Evolutionary conservation across 768 basidiomycete genomes (phyloP).

Genomic region (Fomitopsis pulvina): DNA sequence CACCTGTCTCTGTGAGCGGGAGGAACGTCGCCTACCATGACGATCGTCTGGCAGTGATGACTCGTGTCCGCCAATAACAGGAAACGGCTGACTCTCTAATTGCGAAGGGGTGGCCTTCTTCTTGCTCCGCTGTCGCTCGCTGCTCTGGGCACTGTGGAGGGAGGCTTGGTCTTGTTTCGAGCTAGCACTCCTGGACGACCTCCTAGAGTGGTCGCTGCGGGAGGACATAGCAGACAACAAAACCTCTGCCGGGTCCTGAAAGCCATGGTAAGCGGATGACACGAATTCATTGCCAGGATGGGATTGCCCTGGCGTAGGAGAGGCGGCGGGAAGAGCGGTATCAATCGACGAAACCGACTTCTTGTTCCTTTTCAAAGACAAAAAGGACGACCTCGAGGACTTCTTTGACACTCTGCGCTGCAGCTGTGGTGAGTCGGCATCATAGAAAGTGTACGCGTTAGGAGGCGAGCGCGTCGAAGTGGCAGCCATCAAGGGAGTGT

Average conservation of each 20-base stretch:
- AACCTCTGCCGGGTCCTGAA: slow-evolving; percentile 14
- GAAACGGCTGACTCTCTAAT: slow-evolving; percentile 11
- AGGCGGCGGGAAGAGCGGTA: background rate
- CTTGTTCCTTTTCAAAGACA: slow-evolving; percentile 37
- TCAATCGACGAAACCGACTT: slow-evolving; percentile 10
- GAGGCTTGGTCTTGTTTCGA: slow-evolving; percentile 10
- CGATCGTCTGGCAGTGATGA: background rate
- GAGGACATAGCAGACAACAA: slow-evolving; percentile 13
- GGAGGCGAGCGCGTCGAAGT: slow-evolving; percentile 12
- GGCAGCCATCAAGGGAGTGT: slow-evolving; percentile 14
- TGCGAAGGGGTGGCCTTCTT: background rate
- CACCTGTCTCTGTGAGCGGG: slow-evolving; percentile 11
- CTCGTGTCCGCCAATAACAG: slow-evolving; percentile 3
- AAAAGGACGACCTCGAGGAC: slow-evolving; percentile 41
- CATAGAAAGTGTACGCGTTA: background rate
- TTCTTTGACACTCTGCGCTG: slow-evolving; percentile 45
- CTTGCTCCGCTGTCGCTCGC: slow-evolving; percentile 1
- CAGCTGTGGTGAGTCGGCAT: slow-evolving; percentile 9
- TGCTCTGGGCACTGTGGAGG: slow-evolving; percentile 4
- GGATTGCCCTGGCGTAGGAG: slow-evolving; percentile 4
- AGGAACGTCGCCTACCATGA: slow-evolving; percentile 4
- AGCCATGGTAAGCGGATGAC: slow-evolving; percentile 16
- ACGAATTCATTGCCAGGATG: slow-evolving; percentile 11
- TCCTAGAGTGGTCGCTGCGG: slow-evolving; percentile 4
- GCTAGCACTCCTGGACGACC: slow-evolving; percentile 15